Conservation (phyloP, 2,329 filamentous ascomycete species). For the Colletotrichum sublineola region DNA sequence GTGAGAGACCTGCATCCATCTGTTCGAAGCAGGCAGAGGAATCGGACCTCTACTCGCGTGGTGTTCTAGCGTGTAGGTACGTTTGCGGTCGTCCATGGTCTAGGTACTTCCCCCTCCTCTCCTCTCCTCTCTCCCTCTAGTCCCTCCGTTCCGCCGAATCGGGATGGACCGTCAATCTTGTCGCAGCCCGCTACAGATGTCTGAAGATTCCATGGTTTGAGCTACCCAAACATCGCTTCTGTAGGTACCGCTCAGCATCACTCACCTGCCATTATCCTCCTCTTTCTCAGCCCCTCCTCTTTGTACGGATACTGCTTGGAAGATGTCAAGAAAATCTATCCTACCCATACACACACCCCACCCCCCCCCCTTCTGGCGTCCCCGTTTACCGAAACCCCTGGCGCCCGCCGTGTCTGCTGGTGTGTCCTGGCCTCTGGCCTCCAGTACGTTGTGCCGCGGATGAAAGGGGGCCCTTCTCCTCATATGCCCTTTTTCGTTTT, state of each 20-base stretch:
- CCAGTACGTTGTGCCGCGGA: conserved; percentile 27
- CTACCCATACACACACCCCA: conserved; percentile 23
- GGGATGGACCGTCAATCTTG: conserved; percentile 33
- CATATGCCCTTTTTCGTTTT: conserved; percentile 27
- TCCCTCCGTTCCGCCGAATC: conserved; percentile 43
- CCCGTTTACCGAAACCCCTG: conserved; percentile 33
- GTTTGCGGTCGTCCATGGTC: conserved; percentile 21
- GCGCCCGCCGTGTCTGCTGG: conserved; percentile 2
- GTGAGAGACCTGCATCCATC: not conserved
- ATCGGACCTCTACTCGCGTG: not conserved
- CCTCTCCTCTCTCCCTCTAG: conserved; percentile 1
- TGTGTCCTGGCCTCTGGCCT: conserved; percentile 2
- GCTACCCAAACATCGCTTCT: conserved; percentile 21
- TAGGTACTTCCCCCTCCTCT: not conserved
- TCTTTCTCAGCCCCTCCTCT: too few species aligned
- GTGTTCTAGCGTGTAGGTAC: not conserved
- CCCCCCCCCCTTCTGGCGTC: not conserved
- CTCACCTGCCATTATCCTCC: not conserved
- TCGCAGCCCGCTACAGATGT: conserved; percentile 38
- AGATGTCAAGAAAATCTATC: not conserved
- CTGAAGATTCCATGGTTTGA: conserved; percentile 40
- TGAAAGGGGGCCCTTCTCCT: conserved; percentile 36
- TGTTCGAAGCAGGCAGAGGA: not conserved
- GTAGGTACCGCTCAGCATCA: not conserved
- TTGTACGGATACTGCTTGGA: conserved; percentile 9